Evolutionary conservation across 352 stramenopile genomes (phyloP), one percentile per base, ranked within the genome.

Genomic region (Peronosclerospora sorghi): DNA sequence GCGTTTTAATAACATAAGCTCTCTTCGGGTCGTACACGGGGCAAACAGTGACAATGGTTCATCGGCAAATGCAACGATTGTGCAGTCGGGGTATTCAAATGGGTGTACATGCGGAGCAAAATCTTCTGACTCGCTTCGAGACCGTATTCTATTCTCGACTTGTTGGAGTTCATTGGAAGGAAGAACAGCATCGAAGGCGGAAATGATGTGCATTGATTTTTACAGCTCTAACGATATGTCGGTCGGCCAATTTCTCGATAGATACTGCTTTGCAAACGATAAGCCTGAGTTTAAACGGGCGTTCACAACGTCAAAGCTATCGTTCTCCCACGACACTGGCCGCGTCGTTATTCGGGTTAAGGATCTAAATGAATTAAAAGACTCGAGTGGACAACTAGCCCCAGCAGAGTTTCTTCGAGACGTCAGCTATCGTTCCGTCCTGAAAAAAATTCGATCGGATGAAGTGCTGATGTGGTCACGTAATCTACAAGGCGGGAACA

Each of bases 191-290:
- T 93, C 81, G 8, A 82, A 83, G 48, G 76, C 81, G 17, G 76
- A 93, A 36, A 86, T 90, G 71, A 88, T 89, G 69, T 89, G 77
- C 45, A 89, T 93, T 27, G 74, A 89, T 53, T 93, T 93, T 23
- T 91, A 86, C 57, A 86, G 62, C 45, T 62, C 68, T 6, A 86
- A 85, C 34, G 81, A 93, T 48, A 86, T 76, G 58, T 89, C 78
- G 1, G 56, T 93, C 6, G 78, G 78, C 1, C 73, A 91, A 47
- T 93, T 93, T 36, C 32, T 93, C 21, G 64, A 75, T 15, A 82
- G 67, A 23, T 91, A 82, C 35, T 93, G 81, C 48, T 91, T 93
- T 51, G 48, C 63, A 0, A 68, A 54, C 1, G 83, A 71, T 45
- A 69, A 80, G 37, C 39, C 57, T 5, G 76, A 88, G 37, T 91